phyloP scores from a whole-genome alignment of 495 filamentous ascomycete species.

The Podospora pseudoanserina region DNA sequence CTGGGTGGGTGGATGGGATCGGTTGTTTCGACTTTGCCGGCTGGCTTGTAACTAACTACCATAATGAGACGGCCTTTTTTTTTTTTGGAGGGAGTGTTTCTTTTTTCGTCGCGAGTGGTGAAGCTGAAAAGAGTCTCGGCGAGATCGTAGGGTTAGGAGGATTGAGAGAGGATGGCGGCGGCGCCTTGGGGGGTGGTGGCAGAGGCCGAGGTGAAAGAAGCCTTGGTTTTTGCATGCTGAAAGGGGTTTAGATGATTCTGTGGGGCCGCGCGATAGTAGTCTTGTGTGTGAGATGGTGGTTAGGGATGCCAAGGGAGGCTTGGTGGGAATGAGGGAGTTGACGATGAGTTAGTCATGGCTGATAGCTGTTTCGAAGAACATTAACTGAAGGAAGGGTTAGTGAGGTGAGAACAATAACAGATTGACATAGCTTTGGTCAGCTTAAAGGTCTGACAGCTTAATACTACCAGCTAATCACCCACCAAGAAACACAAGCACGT shows the following conservation, averaged over 20 bases:
- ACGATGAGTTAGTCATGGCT: background rate
- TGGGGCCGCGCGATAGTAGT: constrained; percentile 36
- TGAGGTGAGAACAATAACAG: background rate
- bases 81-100: constrained; percentile 45
- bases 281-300: constrained; percentile 28
- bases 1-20: constrained; percentile 54
- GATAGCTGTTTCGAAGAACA: background rate
- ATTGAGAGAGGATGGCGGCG: constrained; percentile 40
- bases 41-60: constrained; percentile 53
- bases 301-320: constrained; percentile 14
- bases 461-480: background rate
- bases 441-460: background rate
- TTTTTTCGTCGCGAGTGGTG: constrained; percentile 51
- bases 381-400: background rate
- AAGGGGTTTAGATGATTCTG: constrained; percentile 46
- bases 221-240: constrained; percentile 52
- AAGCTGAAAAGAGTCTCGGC: constrained; percentile 45
- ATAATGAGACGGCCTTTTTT: constrained; percentile 31
- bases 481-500: background rate
- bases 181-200: constrained; percentile 36
- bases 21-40: constrained; percentile 44
- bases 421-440: background rate
- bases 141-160: constrained; percentile 45
- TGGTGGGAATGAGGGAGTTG: constrained; percentile 9
- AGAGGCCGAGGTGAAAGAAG: constrained; percentile 62